These are phyloP conservation scores for Cercospora sp. DNA, from an alignment of 2,329 filamentous ascomycete genomes.

Conservation along the genomic window DNA sequence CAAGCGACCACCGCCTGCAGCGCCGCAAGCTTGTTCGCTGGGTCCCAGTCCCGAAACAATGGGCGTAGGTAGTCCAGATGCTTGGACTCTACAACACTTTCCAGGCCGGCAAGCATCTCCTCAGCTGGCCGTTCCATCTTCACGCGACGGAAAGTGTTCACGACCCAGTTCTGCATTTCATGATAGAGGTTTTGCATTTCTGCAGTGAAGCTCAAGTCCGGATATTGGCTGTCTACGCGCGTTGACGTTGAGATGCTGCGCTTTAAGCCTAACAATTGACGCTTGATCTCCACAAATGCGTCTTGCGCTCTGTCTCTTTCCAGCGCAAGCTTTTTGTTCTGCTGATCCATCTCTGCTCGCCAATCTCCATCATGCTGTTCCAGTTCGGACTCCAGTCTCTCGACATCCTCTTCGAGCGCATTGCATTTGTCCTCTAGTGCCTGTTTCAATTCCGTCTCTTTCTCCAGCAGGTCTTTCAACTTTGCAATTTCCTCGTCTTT, in stretches of 20 bases:
- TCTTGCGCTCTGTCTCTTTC: constrained; percentile 23
- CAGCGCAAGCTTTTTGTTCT: constrained; percentile 2
- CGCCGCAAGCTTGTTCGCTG: constrained; percentile 60
- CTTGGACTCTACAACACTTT: constrained; percentile 26
- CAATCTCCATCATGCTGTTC: constrained; percentile 22
- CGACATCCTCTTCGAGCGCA: constrained; percentile 24
- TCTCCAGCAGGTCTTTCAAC: constrained; percentile 27
- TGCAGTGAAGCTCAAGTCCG: constrained; percentile 67
- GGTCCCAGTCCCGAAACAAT: constrained; percentile 57
- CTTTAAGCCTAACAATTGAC: constrained; percentile 68
- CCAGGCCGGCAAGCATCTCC: constrained; percentile 29
- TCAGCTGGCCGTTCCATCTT: constrained; percentile 48
- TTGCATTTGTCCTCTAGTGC: constrained; percentile 29
- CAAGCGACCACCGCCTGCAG: constrained; percentile 63
- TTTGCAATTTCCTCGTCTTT: constrained; percentile 28
- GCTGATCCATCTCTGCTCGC: constrained; percentile 20
- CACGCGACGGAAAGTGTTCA: constrained; percentile 66
- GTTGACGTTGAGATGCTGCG: constrained; percentile 70
- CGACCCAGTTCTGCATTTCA: constrained; percentile 72
- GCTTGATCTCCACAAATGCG: constrained; percentile 37
- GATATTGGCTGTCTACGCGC: constrained; percentile 59
- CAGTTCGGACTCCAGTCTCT: constrained; percentile 19
- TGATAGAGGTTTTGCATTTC: constrained; percentile 62
- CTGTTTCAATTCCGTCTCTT: constrained; percentile 29
- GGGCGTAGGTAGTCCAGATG: constrained; percentile 29